Percentiles rank a stretch among this genome's conserved stretches.
Evolutionary conservation across 306 rosid species (phyloP).

Genomic region (Lotus japonicus): DNA sequence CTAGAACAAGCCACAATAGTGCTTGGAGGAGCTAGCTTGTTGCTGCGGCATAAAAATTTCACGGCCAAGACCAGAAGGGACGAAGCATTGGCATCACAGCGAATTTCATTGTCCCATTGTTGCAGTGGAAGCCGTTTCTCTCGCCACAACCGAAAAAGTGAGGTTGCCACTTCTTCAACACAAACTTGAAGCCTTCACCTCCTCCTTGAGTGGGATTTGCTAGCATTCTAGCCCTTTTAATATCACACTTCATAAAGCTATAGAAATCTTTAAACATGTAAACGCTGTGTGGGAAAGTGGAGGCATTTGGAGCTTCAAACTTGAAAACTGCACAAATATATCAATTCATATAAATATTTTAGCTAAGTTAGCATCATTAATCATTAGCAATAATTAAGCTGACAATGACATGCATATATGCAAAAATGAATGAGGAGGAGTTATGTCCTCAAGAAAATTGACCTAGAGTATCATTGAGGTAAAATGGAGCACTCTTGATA

Average conservation of each 20-base stretch:
- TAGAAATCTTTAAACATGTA: constrained; percentile 34
- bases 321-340: constrained; percentile 44
- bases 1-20: too few relatives aligned
- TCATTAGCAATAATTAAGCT: too few relatives aligned
- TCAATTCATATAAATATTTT: neutral
- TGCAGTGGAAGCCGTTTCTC: constrained; percentile 55
- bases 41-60: neutral
- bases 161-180: constrained; percentile 46
- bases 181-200: constrained; percentile 50
- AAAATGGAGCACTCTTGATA: constrained; percentile 38
- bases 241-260: constrained; percentile 52
- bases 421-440: too few relatives aligned
- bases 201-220: constrained; percentile 43
- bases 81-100: constrained; percentile 39
- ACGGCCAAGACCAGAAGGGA: constrained; percentile 29
- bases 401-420: too few relatives aligned
- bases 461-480: constrained; percentile 62
- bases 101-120: constrained; percentile 60
- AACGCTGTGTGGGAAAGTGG: constrained; percentile 49
- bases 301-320: constrained; percentile 50
- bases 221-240: constrained; percentile 32
- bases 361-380: too few relatives aligned
- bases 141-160: constrained; percentile 62
- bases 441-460: neutral
- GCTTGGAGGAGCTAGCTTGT: too few relatives aligned